Evolutionary conservation across 176 grass and related monocot genomes (phyloP), one percentile per base, ranked within the genome.

Genomic region (Urochloa ruziziensis): DNA sequence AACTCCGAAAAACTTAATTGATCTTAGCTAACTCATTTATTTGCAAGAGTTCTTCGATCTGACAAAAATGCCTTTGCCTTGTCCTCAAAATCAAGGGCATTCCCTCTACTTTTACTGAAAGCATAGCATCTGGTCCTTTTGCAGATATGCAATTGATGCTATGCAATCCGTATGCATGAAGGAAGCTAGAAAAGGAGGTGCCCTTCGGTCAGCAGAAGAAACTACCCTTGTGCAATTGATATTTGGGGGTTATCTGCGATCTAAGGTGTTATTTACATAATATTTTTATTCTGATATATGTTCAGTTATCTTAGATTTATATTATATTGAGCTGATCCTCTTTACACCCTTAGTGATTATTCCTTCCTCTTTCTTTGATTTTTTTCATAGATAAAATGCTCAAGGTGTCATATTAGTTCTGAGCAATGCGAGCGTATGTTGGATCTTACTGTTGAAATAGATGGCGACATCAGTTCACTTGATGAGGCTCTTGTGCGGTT

Each of bases 401-500:
- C 78, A 62, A 94, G 44, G 48, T 99, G 97, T 42, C 84, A 89
- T 74, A 53, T 65, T 74, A 92, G 70, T 86, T 99, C 97, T 75
- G 97, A 91, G 74, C 85, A 84, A 80, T 79, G 42, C 71, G 97
- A 99, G 81, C 81, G 89, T 19, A 94, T 96, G 83, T 85, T 96
- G 89, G 97, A 99, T 89, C 91, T 99, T 53, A 96, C 97, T 82
- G 89, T 99, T 62, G 93, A 91, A 76, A 96, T 99, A 81, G 88
- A 99, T 68, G 97, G 97, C 6, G 80, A 99, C 73, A 96, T 99
- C 60, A 61, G 42, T 84, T 96, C 91, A 15, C 84, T 96, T 5
- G 91, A 94, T 79, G 85, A 96, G 86, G 97, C 91, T 85, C 93
- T 99, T 52, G 37, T n/a, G 10, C 89, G 92, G 65, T 99, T 99